phyloP scores from a whole-genome alignment of 106 monocot genomes.

The Platanthera zijinensis region DNA sequence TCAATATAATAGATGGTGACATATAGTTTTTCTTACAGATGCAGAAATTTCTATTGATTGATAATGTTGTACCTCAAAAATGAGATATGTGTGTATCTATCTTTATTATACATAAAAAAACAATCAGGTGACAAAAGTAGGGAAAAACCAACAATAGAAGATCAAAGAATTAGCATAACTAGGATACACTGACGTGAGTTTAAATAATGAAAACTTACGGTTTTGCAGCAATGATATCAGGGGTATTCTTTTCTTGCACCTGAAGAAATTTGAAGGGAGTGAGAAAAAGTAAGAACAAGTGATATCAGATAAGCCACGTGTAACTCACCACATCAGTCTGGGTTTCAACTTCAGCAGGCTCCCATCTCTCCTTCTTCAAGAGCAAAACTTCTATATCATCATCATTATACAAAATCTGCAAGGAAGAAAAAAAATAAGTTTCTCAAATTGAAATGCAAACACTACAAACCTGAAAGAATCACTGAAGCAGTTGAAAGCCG shows the following conservation, averaged over 20 bases:
- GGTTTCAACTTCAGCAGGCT: slow-evolving; percentile 18
- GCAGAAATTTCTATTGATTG: neutral
- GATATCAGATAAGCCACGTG: neutral
- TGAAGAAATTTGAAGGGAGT: neutral
- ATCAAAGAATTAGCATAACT: neutral
- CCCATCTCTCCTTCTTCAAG: slow-evolving; percentile 41
- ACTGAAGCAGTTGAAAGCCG: neutral
- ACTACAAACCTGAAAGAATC: neutral
- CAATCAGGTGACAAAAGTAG: neutral
- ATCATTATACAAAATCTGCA: slow-evolving; percentile 53
- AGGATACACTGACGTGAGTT: neutral
- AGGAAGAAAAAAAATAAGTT: neutral
- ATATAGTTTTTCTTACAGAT: no score
- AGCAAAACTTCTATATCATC: slow-evolving; percentile 47
- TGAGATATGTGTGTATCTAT: neutral
- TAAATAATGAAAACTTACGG: slow-evolving; percentile 9
- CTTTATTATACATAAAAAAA: neutral
- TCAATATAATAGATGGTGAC: no score
- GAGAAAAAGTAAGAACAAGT: neutral
- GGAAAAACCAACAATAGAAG: neutral
- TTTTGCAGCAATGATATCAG: slow-evolving; percentile 6
- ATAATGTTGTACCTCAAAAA: neutral
- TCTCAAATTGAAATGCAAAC: neutral
- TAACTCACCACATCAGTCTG: slow-evolving; percentile 13
- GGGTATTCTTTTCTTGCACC: slow-evolving; percentile 5